phyloP scores from a whole-genome alignment of 352 stramenopile species.

The Phytophthora multivora region DNA sequence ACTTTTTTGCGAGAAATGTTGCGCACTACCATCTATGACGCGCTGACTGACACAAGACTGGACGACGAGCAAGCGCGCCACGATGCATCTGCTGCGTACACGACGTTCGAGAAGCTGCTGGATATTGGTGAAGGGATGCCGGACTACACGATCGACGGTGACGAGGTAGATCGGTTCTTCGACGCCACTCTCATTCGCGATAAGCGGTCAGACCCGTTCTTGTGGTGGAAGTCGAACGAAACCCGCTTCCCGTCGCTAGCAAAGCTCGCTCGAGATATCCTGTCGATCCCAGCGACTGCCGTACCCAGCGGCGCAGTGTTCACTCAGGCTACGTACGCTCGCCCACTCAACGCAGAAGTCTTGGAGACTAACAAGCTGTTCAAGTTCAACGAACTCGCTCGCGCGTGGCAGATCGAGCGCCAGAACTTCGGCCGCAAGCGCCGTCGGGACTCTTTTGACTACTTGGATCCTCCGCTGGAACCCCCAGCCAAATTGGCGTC shows the following conservation, averaged over 20 bases:
- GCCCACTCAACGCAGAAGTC: constrained; percentile 56
- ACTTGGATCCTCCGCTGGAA: constrained; percentile 64
- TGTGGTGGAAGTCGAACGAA: constrained; percentile 88
- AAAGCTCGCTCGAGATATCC: constrained; percentile 75
- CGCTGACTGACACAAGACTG: constrained; percentile 54
- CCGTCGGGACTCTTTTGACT: constrained; percentile 79
- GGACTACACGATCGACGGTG: constrained; percentile 77
- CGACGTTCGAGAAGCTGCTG: constrained; percentile 80
- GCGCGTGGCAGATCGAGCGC: constrained; percentile 80
- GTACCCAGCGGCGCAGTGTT: constrained; percentile 75
- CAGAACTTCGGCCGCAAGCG: constrained; percentile 79
- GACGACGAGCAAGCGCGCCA: constrained; percentile 60
- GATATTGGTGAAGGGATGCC: constrained; percentile 83
- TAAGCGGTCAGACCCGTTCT: constrained; percentile 78
- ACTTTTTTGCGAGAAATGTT: constrained; percentile 79
- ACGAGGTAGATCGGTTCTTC: constrained; percentile 86
- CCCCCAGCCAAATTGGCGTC: constrained; percentile 61
- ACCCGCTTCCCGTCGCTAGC: constrained; percentile 72
- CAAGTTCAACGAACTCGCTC: constrained; percentile 75
- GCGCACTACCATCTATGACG: constrained; percentile 73
- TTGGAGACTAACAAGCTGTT: constrained; percentile 77
- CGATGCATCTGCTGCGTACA: constrained; percentile 73
- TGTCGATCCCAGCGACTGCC: constrained; percentile 75
- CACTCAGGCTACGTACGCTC: constrained; percentile 66
- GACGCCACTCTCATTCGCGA: constrained; percentile 80